phyloP scores from a whole-genome alignment of 306 rosid genomes.

The Cucurbita argyrosperma region DNA sequence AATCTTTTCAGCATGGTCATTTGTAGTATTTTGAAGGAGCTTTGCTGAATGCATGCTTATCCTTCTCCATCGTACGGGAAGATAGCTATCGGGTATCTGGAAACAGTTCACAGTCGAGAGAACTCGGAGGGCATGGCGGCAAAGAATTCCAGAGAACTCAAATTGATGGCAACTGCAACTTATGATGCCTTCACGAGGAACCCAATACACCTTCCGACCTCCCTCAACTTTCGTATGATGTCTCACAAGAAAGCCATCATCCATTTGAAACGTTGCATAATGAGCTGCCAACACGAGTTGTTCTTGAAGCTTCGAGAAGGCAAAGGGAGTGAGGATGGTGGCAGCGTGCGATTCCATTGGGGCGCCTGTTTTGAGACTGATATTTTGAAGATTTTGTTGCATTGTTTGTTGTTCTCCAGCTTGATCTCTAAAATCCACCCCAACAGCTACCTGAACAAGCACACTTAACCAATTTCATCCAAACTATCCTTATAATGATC shows the following conservation, averaged over 20 bases:
- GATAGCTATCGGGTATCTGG: constrained; percentile 83
- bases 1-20: constrained; percentile 54
- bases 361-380: constrained; percentile 91
- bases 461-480: constrained; percentile 2
- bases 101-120: constrained; percentile 91
- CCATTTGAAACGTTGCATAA: constrained; percentile 78
- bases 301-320: constrained; percentile 91
- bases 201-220: constrained; percentile 76
- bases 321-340: constrained; percentile 68
- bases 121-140: constrained; percentile 84
- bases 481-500: not conserved
- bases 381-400: constrained; percentile 98
- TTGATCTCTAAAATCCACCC: constrained; percentile 92
- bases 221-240: constrained; percentile 91
- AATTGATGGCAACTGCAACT: constrained; percentile 91
- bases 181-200: constrained; percentile 66
- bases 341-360: constrained; percentile 98
- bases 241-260: constrained; percentile 83
- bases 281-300: constrained; percentile 96
- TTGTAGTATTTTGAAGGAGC: constrained; percentile 37
- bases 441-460: constrained; percentile 68
- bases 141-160: constrained; percentile 88
- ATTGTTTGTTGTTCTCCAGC: constrained; percentile 95
- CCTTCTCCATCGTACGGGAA: constrained; percentile 88
- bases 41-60: constrained; percentile 52